These are phyloP conservation scores for Dalechampia spathulata DNA, from an alignment of 441 rosid genomes.

Conservation along the genomic window DNA sequence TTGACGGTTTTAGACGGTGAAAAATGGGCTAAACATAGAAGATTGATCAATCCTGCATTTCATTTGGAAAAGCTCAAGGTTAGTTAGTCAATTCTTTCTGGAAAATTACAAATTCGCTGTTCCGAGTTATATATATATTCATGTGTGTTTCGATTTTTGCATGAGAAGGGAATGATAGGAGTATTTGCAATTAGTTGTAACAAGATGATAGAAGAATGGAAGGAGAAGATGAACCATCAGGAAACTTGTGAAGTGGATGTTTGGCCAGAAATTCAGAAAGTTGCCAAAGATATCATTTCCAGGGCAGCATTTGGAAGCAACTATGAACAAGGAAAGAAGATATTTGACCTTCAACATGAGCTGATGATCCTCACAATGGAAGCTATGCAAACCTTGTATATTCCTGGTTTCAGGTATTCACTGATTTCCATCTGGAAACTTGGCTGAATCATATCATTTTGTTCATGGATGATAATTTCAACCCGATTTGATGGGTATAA, in stretches of 20 bases:
- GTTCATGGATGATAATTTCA: too few relatives aligned
- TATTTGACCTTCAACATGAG: conserved; percentile 37
- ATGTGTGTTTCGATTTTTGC: too few relatives aligned
- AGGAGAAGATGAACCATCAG: conserved; percentile 21
- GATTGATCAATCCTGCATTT: conserved; percentile 37
- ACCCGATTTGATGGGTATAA: too few relatives aligned
- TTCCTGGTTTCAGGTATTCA: conserved; percentile 46
- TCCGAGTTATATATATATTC: too few relatives aligned
- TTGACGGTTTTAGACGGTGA: conserved; percentile 36
- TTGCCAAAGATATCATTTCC: conserved; percentile 36
- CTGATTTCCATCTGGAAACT: not conserved
- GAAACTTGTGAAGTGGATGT: conserved; percentile 35
- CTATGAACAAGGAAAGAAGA: conserved; percentile 41
- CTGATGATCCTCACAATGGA: conserved; percentile 21
- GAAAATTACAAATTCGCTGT: too few relatives aligned
- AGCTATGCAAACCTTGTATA: conserved; percentile 28
- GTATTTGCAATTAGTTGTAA: conserved; percentile 25
- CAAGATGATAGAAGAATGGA: conserved; percentile 39
- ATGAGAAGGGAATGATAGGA: conserved; percentile 35
- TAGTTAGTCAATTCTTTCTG: not conserved
- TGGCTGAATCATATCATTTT: too few relatives aligned
- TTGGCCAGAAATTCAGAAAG: conserved; percentile 44
- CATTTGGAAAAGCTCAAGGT: conserved; percentile 44
- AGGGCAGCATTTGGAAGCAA: conserved; percentile 43
- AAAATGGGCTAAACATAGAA: conserved; percentile 39